Percentiles rank a stretch among this genome's conserved stretches.
phyloP scores from a whole-genome alignment of 2,329 filamentous ascomycete species.

The Sclerotinia subarctica region DNA sequence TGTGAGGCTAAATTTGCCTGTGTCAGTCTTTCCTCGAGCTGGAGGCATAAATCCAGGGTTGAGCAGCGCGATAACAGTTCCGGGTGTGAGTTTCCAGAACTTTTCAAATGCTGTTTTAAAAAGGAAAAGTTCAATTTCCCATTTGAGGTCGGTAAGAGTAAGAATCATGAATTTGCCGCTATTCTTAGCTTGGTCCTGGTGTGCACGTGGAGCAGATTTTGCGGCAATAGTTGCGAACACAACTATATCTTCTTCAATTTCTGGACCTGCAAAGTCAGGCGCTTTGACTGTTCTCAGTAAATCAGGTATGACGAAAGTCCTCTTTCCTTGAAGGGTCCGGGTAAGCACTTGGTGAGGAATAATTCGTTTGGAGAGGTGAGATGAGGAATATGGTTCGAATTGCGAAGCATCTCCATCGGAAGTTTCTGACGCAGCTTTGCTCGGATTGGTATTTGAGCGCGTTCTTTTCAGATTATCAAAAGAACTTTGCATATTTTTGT shows the following conservation, averaged over 20 bases:
- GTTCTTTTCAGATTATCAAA: slow-evolving; percentile 13
- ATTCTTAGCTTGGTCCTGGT: slow-evolving; percentile 50
- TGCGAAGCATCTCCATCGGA: slow-evolving; percentile 53
- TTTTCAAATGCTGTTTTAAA: slow-evolving; percentile 87
- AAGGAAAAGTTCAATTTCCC: slow-evolving; percentile 86
- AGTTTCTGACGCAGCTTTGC: slow-evolving; percentile 33
- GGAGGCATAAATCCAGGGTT: slow-evolving; percentile 92
- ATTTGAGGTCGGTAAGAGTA: slow-evolving; percentile 81
- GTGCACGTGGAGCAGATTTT: slow-evolving; percentile 75
- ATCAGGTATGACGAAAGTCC: slow-evolving; percentile 73
- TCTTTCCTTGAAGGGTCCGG: slow-evolving; percentile 74
- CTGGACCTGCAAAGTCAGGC: slow-evolving; percentile 77
- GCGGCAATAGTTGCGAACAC: slow-evolving; percentile 83
- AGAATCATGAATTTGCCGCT: slow-evolving; percentile 90
- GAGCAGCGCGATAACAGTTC: slow-evolving; percentile 87
- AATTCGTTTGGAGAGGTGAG: slow-evolving; percentile 79
- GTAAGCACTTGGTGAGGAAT: slow-evolving; percentile 78
- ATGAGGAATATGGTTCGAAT: slow-evolving; percentile 82
- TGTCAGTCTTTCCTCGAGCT: slow-evolving; percentile 68
- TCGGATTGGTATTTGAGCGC: slow-evolving; percentile 31
- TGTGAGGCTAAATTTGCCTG: slow-evolving; percentile 79
- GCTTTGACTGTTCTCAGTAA: slow-evolving; percentile 77
- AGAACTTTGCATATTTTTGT: neutral
- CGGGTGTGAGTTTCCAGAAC: slow-evolving; percentile 90
- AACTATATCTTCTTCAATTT: slow-evolving; percentile 83